Evolutionary conservation across 2,329 filamentous ascomycete genomes (phyloP).

Genomic region (Blastomyces gilchristii): DNA sequence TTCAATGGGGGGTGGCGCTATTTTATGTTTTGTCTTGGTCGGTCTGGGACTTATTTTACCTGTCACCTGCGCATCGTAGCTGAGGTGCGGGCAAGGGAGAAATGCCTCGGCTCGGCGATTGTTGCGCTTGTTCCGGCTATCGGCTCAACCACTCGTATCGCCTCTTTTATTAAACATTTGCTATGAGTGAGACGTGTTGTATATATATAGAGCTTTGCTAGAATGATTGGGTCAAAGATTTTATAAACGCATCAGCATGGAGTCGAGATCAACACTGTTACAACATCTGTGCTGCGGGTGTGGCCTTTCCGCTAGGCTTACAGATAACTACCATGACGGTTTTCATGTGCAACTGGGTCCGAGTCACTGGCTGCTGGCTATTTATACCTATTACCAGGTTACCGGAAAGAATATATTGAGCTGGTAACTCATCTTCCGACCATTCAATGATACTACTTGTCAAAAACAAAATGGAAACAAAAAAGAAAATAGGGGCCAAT

Average conservation of each 20-base stretch:
- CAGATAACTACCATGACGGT: too few relatives aligned
- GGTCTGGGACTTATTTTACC: too few relatives aligned
- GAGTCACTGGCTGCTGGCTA: neutral
- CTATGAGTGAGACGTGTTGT: too few relatives aligned
- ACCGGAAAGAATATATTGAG: neutral
- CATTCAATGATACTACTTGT: neutral
- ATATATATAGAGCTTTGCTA: too few relatives aligned
- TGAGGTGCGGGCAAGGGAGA: neutral
- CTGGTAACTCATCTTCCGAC: neutral
- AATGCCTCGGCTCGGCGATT: slow-evolving; percentile 1
- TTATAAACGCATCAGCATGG: neutral
- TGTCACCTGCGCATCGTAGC: too few relatives aligned
- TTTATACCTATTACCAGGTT: neutral
- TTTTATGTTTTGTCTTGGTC: neutral
- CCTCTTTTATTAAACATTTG: neutral
- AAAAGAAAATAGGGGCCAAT: too few relatives aligned
- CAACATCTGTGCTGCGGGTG: too few relatives aligned
- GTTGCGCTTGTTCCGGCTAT: neutral
- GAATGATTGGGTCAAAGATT: too few relatives aligned
- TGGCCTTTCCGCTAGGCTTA: too few relatives aligned
- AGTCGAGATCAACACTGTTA: too few relatives aligned
- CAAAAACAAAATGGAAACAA: neutral
- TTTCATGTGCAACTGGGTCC: neutral
- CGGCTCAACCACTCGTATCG: neutral
- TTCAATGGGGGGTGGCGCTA: neutral